A percentile compares a stretch with the other conserved stretches of the same genome.
Evolutionary conservation across 2,329 filamentous ascomycete species (phyloP).

Genomic region (Exophiala alcalophila): DNA sequence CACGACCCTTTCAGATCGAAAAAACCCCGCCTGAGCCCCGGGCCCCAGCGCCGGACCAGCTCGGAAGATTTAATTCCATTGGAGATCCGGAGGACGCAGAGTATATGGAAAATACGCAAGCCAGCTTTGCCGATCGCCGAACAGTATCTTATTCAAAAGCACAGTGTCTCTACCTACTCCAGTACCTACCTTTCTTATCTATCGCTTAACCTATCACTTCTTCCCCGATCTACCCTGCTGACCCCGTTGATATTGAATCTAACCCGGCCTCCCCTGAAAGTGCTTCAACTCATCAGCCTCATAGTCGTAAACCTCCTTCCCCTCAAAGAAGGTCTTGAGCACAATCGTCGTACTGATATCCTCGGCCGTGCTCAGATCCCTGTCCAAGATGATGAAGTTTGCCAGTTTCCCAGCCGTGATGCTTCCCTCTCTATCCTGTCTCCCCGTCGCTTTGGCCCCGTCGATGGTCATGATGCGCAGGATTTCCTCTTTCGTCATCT

Average conservation of each 20-base stretch:
- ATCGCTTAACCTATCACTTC: conserved; percentile 1
- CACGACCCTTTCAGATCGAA: no score
- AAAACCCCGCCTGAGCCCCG: no score
- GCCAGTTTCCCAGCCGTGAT: conserved; percentile 36
- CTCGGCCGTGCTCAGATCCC: conserved; percentile 32
- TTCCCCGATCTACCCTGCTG: no score
- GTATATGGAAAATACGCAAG: no score
- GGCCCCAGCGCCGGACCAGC: no score
- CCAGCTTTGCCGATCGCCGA: no score
- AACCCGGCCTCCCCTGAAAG: conserved; percentile 15
- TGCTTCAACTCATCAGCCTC: conserved; percentile 14
- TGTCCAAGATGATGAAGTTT: conserved; percentile 35
- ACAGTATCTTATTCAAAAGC: no score
- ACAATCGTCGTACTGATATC: conserved; percentile 33
- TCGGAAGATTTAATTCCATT: no score
- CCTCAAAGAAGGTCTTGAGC: conserved; percentile 34
- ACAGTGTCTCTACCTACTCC: no score
- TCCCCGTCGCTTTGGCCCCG: conserved; percentile 33
- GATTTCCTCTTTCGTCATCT: conserved; percentile 12
- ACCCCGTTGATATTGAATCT: no score
- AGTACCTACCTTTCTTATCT: no score
- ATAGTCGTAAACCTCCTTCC: conserved; percentile 25
- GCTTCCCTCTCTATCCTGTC: conserved; percentile 32
- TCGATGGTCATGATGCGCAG: conserved; percentile 34
- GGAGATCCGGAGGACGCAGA: no score